Conservation (phyloP, 1,139 yeast genomes). For the Kurtzmaniella natalensis region DNA sequence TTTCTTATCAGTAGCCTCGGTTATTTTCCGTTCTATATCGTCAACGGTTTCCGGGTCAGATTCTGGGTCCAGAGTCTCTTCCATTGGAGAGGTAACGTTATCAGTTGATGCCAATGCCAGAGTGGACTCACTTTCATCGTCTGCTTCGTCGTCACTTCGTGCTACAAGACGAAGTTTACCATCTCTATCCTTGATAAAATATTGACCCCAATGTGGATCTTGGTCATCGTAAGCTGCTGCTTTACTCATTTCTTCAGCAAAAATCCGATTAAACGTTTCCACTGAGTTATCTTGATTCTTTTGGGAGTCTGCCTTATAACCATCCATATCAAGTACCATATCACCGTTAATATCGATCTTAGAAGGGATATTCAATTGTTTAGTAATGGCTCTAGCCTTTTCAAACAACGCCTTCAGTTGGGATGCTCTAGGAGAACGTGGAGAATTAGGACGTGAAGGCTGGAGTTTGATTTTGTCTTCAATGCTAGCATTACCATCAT, state of each 20-base stretch:
- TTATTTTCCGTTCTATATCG: slow-evolving; percentile 5
- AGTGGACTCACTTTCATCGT: slow-evolving; percentile 5
- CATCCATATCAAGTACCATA: slow-evolving; percentile 89
- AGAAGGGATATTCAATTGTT: slow-evolving; percentile 79
- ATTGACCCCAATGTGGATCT: slow-evolving; percentile 30
- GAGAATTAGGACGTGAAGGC: slow-evolving; percentile 13
- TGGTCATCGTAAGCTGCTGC: slow-evolving; percentile 18
- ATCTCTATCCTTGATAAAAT: slow-evolving; percentile 52
- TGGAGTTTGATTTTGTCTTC: slow-evolving; percentile 27
- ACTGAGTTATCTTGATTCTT: slow-evolving; percentile 68
- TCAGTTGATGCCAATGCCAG: too few relatives aligned
- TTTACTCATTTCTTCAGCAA: slow-evolving; percentile 52
- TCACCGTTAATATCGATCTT: slow-evolving; percentile 89
- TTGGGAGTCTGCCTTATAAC: slow-evolving; percentile 81
- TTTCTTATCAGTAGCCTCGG: slow-evolving; percentile 24
- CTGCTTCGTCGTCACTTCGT: slow-evolving; percentile 20
- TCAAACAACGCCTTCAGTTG: slow-evolving; percentile 52
- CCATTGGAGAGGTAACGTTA: background rate
- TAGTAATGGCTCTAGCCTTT: slow-evolving; percentile 65
- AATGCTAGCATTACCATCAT: slow-evolving; percentile 18
- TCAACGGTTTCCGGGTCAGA: background rate
- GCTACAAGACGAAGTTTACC: slow-evolving; percentile 64
- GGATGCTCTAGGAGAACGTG: slow-evolving; percentile 20
- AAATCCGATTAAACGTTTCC: slow-evolving; percentile 64
- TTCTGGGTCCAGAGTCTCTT: background rate